Evolutionary conservation across 164 flowering plant species (phyloP), one percentile per base, ranked within the genome.

Genomic region (Houttuynia cordata): DNA sequence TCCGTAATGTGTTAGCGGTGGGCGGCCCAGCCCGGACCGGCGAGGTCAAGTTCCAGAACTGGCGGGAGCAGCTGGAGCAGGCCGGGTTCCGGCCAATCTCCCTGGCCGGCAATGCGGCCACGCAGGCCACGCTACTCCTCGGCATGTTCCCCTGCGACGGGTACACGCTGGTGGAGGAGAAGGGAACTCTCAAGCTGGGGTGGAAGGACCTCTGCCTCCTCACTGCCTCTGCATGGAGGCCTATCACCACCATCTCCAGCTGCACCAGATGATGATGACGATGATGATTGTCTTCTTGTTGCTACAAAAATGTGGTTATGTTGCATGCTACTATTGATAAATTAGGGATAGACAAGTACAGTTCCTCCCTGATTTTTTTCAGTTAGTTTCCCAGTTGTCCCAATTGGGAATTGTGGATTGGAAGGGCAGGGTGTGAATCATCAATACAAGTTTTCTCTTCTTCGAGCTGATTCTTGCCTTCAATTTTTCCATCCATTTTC

Each of bases 121-220:
- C 93, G 0, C 99, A 90, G 61, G 99, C 97, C 6, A 94, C 89
- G 0, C 75, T 94, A 24, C 75, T 94, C 13, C 77, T 94, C 0
- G 96, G 97, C 2, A 94, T 91, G 97, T 91, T 94, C 69, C 96
- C 96, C 18, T 85, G 82, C 19, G 85, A 94, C 54, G 99, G 97
- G 0, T 91, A 94, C 70, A 88, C 97, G 0, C 67, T 91, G 64
- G 85, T 94, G 0, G 99, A 94, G 74, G 99, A 94, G 68, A 88
- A 82, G 50, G 99, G 95, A 1, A 71, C 89, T 14, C 85, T 94
- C 52, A 94, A 87, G 73, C 92, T 94, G 18, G 97, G 99, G 1
- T 94, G 99, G 99, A 94, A 87, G 65, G 99, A 94, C 57, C 93
- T 91, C 45, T 87, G 82, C 64, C 68, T 94, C 79, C 96, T 94